Conservation (phyloP, 2,329 filamentous ascomycete species). For the Colletotrichum australisinense region DNA sequence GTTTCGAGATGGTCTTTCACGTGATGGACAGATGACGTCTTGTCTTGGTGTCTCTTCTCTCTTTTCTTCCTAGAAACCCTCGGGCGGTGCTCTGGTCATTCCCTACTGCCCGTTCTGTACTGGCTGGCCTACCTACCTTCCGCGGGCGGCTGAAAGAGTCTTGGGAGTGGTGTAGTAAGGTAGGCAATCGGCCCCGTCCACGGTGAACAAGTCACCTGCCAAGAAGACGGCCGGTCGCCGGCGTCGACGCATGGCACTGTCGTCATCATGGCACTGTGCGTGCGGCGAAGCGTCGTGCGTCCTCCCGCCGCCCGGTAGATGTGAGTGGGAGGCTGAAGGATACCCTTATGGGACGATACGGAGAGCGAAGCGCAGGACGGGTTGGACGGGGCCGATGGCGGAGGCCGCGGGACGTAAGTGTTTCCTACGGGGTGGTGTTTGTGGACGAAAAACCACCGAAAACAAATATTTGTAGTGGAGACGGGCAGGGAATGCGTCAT, state of each 20-base stretch:
- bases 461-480: neutral
- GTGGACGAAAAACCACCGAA: neutral
- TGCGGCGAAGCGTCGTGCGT: neutral
- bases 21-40: neutral
- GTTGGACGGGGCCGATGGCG: neutral
- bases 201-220: slow-evolving; percentile 16
- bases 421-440: neutral
- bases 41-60: neutral
- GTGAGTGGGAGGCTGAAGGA: neutral
- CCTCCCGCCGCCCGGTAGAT: neutral
- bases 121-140: neutral
- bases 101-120: too few relatives aligned
- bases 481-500: slow-evolving; percentile 18
- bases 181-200: neutral
- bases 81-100: too few relatives aligned
- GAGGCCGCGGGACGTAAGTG: slow-evolving; percentile 10
- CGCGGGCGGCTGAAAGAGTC: neutral
- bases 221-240: slow-evolving; percentile 20
- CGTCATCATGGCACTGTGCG: slow-evolving; percentile 30
- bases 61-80: neutral
- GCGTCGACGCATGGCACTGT: too few relatives aligned
- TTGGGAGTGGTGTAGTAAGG: too few relatives aligned
- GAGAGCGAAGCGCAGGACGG: neutral
- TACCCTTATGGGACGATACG: neutral
- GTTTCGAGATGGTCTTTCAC: neutral